These are phyloP conservation scores for Fraxinus sp. DNA, from an alignment of 305 asterid species.

Conservation along the genomic window DNA sequence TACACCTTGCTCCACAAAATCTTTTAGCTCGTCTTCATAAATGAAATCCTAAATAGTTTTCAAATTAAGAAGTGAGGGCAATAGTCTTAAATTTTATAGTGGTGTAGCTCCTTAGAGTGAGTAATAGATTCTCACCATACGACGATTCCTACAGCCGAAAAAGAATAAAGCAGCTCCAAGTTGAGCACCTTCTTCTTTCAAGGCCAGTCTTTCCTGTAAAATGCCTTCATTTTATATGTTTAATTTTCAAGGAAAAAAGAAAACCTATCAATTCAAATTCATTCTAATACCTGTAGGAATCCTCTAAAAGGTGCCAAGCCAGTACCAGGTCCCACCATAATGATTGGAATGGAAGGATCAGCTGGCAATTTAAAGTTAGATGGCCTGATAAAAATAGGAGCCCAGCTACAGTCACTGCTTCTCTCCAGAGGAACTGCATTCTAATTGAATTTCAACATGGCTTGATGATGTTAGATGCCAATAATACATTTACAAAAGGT, in stretches of 20 bases:
- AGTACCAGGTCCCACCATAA: constrained; percentile 87
- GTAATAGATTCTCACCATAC: constrained; percentile 43
- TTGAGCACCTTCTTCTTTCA: constrained; percentile 58
- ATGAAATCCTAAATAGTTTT: constrained; percentile 57
- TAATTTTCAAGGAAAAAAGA: background rate
- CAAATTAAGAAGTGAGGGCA: constrained; percentile 5
- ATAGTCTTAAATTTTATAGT: background rate
- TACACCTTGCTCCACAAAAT: constrained; percentile 50
- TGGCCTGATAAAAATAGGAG: constrained; percentile 68
- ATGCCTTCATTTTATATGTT: constrained; percentile 9
- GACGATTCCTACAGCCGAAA: constrained; percentile 79
- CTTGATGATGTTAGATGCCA: constrained; percentile 8
- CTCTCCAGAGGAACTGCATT: constrained; percentile 59
- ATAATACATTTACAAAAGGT: background rate
- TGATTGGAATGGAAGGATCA: constrained; percentile 59
- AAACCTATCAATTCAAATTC: constrained; percentile 2
- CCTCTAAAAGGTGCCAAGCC: constrained; percentile 92
- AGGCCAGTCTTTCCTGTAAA: constrained; percentile 66
- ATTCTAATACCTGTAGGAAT: constrained; percentile 55
- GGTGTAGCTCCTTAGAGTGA: background rate
- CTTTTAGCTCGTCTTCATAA: constrained; percentile 63
- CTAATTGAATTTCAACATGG: constrained; percentile 34
- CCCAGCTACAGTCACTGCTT: constrained; percentile 54
- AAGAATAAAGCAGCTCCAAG: constrained; percentile 71
- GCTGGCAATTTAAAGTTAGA: constrained; percentile 69